A percentile compares a stretch with the other conserved stretches of the same genome.
These are phyloP conservation scores for Magnolia kwangsiensis DNA, from an alignment of 164 flowering plant genomes.

Conservation along the genomic window DNA sequence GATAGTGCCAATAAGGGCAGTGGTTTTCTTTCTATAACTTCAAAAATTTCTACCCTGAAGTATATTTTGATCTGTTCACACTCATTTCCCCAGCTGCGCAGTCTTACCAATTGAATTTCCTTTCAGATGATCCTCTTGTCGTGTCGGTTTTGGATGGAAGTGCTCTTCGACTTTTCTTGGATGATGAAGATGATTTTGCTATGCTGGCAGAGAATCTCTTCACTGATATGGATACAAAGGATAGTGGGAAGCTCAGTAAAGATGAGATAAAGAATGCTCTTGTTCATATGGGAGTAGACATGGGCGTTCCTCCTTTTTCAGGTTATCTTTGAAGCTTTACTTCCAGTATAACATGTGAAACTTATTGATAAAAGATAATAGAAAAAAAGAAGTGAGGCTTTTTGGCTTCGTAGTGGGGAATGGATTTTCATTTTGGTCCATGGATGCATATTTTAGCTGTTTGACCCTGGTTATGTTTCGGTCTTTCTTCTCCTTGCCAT, in stretches of 20 bases:
- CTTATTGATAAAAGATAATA: neutral
- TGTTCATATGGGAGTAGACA: constrained; percentile 59
- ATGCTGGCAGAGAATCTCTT: constrained; percentile 78
- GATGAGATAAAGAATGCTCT: constrained; percentile 55
- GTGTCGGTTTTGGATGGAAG: constrained; percentile 58
- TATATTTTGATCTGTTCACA: neutral
- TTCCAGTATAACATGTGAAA: neutral
- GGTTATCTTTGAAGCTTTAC: constrained; percentile 30
- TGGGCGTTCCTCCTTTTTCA: constrained; percentile 72
- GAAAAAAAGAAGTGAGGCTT: neutral
- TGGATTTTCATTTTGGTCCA: neutral
- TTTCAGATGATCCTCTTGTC: constrained; percentile 63
- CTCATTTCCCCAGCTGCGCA: neutral
- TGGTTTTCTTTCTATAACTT: neutral
- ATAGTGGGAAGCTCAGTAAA: constrained; percentile 63
- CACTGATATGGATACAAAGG: constrained; percentile 66
- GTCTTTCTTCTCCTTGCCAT: neutral
- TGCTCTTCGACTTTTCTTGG: constrained; percentile 42
- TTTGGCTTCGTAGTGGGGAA: neutral
- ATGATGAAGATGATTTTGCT: constrained; percentile 87
- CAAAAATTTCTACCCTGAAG: neutral
- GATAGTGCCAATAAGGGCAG: neutral
- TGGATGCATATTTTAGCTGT: neutral
- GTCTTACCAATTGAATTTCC: constrained; percentile 4
- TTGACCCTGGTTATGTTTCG: neutral